phyloP scores from a whole-genome alignment of 352 stramenopile species.

The Ophiocytium majus region DNA sequence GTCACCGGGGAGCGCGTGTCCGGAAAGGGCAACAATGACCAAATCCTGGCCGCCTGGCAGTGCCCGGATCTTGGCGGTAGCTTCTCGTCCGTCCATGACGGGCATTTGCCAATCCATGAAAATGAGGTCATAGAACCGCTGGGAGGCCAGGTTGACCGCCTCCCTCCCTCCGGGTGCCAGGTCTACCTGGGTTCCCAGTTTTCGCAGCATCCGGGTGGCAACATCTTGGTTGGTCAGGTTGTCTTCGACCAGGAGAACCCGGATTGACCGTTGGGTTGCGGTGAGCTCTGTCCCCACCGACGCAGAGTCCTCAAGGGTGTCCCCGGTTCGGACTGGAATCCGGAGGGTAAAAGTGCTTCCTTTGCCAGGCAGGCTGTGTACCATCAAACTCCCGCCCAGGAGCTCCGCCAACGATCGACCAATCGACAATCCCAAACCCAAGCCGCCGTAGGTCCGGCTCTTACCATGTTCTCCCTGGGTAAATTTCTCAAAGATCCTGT shows the following conservation, averaged over 20 bases:
- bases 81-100: not conserved
- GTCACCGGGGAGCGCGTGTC: no score
- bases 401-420: not conserved
- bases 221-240: slow-evolving; percentile 6
- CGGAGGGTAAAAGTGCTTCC: not conserved
- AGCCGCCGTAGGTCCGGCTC: not conserved
- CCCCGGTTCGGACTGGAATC: not conserved
- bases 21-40: no score
- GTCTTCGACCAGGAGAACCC: slow-evolving; percentile 18
- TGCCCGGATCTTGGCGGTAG: not conserved
- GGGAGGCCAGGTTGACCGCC: not conserved
- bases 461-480: not conserved
- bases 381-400: not conserved
- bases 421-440: not conserved
- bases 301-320: not conserved
- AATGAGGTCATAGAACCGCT: slow-evolving; percentile 1
- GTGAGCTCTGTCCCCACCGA: not conserved
- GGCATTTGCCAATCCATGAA: slow-evolving; percentile 22
- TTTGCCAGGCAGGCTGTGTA: not conserved
- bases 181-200: not conserved
- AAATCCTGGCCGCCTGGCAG: not conserved
- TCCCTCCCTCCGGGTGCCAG: not conserved
- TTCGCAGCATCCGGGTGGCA: not conserved
- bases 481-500: not conserved
- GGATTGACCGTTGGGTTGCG: not conserved